Evolutionary conservation across 305 asterid genomes (phyloP), one percentile per base, ranked within the genome.

Genomic region (Fraxinus angustifolia): DNA sequence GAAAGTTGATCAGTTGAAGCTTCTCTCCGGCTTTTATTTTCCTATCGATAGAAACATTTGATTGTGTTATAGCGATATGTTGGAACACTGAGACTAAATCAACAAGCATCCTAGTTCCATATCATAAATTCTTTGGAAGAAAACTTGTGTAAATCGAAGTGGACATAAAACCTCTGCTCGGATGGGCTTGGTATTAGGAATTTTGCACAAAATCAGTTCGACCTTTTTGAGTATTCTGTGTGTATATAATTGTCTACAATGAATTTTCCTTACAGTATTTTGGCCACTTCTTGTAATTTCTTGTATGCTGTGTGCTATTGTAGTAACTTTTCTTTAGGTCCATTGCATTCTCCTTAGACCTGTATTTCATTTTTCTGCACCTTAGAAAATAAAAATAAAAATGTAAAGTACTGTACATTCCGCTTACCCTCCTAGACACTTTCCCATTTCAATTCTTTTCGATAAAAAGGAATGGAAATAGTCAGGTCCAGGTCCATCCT

Each of bases 1-100:
- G 93, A 79, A 94, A 92, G 87, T 81, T 90, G 81, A 60, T 83
- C 8, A 83, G 86, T 78, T 87, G 86, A 87, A 82, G 36, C 75
- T 72, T 23, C 42, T 36, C 36, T 42, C 26, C 3, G 8, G 38
- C 35, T 38, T 23, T 79, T 11, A 80, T 26, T 38, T 67, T 58
- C 72, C 58, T 23, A 21, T n/a, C 33, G 1, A 30, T 30, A 0
- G 17, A 67, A 11, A 67, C 21, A 67, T 28, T 67, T 62, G 34
- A 62, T 62, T 34, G n/a, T 62, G 33, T 2, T 62, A 62, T 26
- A 2, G 2, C 2, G 31, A 23, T 7, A 23, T 7, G 31, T 2
- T 62, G 16, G 14, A 0, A 62, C 19, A 4, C 8, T 26, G 35
- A 8, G 38, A 62, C 6, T 8, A 62, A 12, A 67, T 67, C 36